Evolutionary conservation across 768 basidiomycete species (phyloP), one percentile per base, ranked within the genome.

Genomic region (Exsudoporus frostii): DNA sequence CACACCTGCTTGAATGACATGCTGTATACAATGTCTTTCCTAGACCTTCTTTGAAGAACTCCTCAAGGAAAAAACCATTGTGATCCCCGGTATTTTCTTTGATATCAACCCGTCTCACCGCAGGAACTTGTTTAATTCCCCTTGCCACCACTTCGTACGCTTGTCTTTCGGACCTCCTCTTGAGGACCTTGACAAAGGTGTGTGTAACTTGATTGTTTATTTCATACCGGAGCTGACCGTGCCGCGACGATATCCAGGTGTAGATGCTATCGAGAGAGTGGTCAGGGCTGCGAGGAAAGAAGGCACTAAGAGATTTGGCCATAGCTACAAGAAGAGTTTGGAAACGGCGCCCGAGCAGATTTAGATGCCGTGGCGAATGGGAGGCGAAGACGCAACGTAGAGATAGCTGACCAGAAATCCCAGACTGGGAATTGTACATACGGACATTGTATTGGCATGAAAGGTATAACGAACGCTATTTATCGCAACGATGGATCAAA

Each of bases 31-130:
- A 54, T 47, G 11, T 2, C n/a, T 20, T 47, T 53, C 22, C 27
- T 45, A 85, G 82, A 91, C 90, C 6, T 96, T 98, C 82, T 98
- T 98, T 65, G 93, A 96, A 65, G 93, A 94, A 70, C 75, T 93
- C 40, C 78, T 96, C 48, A 96, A 93, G 71, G 88, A 91, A 71
- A 80, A 91, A 71, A 89, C 91, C 10, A 93, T 93, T 58, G 88
- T 92, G 50, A 91, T 94, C 43, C 92, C 92, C 5, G 93, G 93
- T 11, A 90, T 90, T 60, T 93, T 92, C 76, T 92, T 92, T 59
- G 89, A 90, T 61, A 87, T 90, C 65, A 64, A 78, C 70, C 89
- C 88, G 22, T 53, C 87, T 15, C 88, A 94, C 60, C 85, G 92
- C 60, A 82, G 94, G 56, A 92, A 96, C 69, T 73, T 97, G 48